Percentiles rank a stretch among this genome's conserved stretches.
Conservation (phyloP, 129 eudicot genomes). For the Chrysanthemum lavandulifolium region DNA sequence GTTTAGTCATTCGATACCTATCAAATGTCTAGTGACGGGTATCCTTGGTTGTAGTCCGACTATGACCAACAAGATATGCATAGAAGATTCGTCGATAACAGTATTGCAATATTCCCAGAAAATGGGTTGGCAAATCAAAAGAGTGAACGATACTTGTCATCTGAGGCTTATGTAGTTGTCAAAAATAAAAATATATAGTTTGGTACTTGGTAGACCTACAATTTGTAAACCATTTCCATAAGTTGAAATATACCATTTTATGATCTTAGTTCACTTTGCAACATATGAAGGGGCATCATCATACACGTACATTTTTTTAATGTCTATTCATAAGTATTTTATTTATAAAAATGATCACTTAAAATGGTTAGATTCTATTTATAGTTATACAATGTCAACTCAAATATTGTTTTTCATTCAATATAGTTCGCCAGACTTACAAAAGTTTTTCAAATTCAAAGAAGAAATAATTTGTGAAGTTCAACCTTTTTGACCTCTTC, state of each 20-base stretch:
- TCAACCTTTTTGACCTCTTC: too few relatives aligned
- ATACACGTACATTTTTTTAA: not conserved
- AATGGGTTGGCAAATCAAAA: conserved; percentile 74
- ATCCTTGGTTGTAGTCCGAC: conserved; percentile 72
- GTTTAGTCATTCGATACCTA: conserved; percentile 68
- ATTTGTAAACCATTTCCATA: not conserved
- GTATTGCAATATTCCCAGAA: conserved; percentile 73
- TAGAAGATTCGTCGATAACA: conserved; percentile 76
- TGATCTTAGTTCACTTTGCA: not conserved
- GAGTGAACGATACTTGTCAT: conserved; percentile 74
- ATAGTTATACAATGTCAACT: too few relatives aligned
- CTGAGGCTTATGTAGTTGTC: conserved; percentile 59
- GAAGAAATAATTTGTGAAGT: too few relatives aligned
- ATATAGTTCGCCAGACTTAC: too few relatives aligned
- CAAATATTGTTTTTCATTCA: too few relatives aligned
- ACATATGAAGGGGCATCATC: not conserved
- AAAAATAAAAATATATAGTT: too few relatives aligned
- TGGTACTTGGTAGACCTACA: too few relatives aligned
- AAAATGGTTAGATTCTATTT: too few relatives aligned
- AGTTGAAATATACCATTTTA: not conserved
- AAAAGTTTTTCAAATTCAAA: too few relatives aligned
- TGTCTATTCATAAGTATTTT: not conserved
- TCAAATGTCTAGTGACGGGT: conserved; percentile 69
- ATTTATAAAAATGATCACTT: too few relatives aligned
- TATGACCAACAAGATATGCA: conserved; percentile 65